Conservation (phyloP, 192 early-diverging fungal genomes). For the Coemansia sp. region DNA sequence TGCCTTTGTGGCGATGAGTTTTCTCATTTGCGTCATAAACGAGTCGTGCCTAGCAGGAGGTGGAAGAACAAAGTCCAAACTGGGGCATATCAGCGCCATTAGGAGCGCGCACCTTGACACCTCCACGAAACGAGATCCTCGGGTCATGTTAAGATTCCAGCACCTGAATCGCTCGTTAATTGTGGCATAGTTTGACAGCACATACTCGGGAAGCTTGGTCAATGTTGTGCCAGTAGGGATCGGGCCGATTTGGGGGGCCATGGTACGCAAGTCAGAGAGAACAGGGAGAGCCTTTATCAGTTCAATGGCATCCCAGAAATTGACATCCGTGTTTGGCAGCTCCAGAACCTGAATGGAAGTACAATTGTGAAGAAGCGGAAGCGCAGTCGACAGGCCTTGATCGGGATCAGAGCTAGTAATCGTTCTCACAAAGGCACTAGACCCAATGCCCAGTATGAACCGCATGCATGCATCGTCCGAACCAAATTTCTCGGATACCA, state of each 20-base stretch:
- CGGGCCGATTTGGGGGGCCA: background rate
- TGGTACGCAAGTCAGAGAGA: slow-evolving; percentile 4
- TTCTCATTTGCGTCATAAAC: background rate
- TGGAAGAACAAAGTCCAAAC: background rate
- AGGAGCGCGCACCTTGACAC: background rate
- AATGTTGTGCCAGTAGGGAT: background rate
- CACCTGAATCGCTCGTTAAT: background rate
- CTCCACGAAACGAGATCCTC: background rate
- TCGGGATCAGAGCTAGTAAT: background rate
- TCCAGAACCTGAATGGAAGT: background rate
- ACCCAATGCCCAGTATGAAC: background rate
- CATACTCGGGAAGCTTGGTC: background rate
- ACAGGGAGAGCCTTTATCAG: background rate
- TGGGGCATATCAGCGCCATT: slow-evolving; percentile 2
- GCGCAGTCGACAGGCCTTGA: background rate
- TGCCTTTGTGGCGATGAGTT: background rate
- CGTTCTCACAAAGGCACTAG: background rate
- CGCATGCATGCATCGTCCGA: background rate
- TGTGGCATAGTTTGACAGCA: background rate
- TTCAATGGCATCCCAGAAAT: background rate
- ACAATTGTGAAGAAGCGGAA: background rate
- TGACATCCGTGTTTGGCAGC: background rate
- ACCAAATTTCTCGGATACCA: background rate
- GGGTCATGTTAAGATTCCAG: background rate
- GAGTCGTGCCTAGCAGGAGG: background rate